A percentile compares a stretch with the other conserved stretches of the same genome.
These are phyloP conservation scores for Themeda triandra DNA, from an alignment of 176 grass and related monocot genomes.

Conservation along the genomic window DNA sequence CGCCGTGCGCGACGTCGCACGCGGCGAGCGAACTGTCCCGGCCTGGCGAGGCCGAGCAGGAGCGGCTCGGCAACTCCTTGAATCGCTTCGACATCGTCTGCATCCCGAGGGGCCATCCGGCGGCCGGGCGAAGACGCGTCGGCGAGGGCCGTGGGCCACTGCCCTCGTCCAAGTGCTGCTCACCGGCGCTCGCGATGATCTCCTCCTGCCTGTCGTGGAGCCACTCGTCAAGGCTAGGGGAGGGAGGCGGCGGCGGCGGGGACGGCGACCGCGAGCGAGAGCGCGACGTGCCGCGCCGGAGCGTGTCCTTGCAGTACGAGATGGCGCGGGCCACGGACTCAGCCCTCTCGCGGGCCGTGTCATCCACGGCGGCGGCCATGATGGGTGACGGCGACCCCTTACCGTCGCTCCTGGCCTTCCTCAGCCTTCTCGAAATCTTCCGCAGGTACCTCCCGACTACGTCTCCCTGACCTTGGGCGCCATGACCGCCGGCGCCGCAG, in stretches of 20 bases:
- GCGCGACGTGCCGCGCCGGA: neutral
- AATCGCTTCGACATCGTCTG: neutral
- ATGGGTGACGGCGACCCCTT: neutral
- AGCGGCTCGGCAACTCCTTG: neutral
- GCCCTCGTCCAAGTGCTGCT: neutral
- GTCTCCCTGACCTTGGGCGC: neutral
- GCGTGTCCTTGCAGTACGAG: constrained; percentile 30
- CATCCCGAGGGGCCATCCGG: neutral
- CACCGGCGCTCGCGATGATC: neutral
- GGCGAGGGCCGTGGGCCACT: neutral
- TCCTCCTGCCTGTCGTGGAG: neutral
- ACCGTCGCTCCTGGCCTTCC: neutral
- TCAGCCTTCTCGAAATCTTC: constrained; percentile 6
- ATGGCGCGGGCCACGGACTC: constrained; percentile 21
- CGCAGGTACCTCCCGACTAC: neutral
- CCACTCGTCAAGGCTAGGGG: neutral
- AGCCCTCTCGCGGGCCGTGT: neutral
- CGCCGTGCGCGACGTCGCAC: neutral
- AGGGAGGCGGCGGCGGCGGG: neutral
- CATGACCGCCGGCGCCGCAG: neutral
- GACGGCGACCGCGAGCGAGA: neutral
- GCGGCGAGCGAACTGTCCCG: neutral
- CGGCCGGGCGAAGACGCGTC: neutral
- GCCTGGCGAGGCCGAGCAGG: neutral
- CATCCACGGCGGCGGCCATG: neutral